Percentiles rank a stretch among this genome's conserved stretches.
Evolutionary conservation across 139 green algal genomes (phyloP).

Genomic region (Closterium sp.): DNA sequence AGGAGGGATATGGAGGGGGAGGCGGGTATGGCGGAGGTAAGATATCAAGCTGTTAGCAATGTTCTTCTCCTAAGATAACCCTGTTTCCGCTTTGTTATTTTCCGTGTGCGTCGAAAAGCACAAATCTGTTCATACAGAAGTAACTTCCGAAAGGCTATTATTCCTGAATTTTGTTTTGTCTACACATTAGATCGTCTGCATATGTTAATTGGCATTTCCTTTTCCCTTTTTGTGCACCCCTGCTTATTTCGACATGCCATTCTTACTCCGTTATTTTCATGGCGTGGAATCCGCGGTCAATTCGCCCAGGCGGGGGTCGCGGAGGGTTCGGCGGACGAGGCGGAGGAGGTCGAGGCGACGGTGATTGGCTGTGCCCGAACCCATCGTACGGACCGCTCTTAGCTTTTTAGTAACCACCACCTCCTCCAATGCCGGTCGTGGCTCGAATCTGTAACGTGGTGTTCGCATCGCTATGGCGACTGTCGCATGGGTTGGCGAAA

Average conservation of each 20-base stretch:
- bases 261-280: neutral
- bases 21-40: neutral
- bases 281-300: neutral
- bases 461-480: neutral
- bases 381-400: neutral
- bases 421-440: neutral
- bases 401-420: neutral
- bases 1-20: too few species aligned
- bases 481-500: slow-evolving; percentile 1
- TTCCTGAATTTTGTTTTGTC: too few species aligned
- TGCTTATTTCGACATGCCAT: neutral
- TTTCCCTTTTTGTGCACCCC: neutral
- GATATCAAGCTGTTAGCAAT: neutral
- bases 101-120: neutral
- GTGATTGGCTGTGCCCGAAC: slow-evolving; percentile 32
- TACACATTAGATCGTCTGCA: neutral
- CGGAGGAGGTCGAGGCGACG: slow-evolving; percentile 19
- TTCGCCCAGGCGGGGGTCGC: neutral
- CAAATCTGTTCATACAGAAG: neutral
- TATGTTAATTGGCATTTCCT: too few species aligned
- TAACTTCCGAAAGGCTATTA: too few species aligned
- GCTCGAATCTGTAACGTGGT: neutral
- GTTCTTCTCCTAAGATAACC: too few species aligned
- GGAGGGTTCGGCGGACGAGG: slow-evolving; percentile 4
- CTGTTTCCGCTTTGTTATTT: too few species aligned